A percentile compares a stretch with the other conserved stretches of the same genome.
Evolutionary conservation across 768 basidiomycete genomes (phyloP).

Genomic region (Leucogyrophana mollusca): DNA sequence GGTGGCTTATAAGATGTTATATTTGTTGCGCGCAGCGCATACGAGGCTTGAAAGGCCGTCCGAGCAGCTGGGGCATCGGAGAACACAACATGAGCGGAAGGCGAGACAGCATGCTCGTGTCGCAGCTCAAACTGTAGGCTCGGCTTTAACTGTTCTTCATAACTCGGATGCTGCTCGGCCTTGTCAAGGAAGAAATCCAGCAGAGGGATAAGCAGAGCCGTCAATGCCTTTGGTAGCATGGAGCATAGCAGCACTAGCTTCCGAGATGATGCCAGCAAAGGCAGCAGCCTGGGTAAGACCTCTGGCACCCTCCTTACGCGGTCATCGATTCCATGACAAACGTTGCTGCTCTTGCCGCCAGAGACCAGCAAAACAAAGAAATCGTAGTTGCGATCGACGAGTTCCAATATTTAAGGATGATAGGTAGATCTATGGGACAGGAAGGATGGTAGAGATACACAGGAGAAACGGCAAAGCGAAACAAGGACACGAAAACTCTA

Average conservation of each 20-base stretch:
- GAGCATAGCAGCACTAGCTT: conserved; percentile 10
- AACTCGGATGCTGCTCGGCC: conserved; percentile 6
- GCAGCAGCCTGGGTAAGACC: no score
- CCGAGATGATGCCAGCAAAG: conserved; percentile 1
- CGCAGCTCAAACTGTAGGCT: conserved; percentile 54
- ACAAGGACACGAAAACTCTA: no score
- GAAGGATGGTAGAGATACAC: no score
- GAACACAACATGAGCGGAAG: conserved; percentile 50
- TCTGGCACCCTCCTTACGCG: no score
- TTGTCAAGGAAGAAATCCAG: conserved; percentile 20
- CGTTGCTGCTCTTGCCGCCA: no score
- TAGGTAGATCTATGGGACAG: no score
- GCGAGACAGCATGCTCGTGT: conserved; percentile 58
- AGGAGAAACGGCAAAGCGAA: no score
- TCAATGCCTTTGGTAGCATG: conserved; percentile 43
- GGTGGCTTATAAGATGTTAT: conserved; percentile 44
- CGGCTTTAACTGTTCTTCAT: not conserved
- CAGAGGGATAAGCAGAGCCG: conserved; percentile 47
- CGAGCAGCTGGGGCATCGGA: conserved; percentile 38
- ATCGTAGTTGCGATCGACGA: not conserved
- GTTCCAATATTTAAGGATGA: not conserved
- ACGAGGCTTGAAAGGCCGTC: conserved; percentile 18
- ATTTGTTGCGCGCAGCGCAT: conserved; percentile 37
- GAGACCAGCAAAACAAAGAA: no score
- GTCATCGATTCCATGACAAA: no score